These are phyloP conservation scores for Lentinula sp. DNA, from an alignment of 768 basidiomycete genomes.

Conservation along the genomic window DNA sequence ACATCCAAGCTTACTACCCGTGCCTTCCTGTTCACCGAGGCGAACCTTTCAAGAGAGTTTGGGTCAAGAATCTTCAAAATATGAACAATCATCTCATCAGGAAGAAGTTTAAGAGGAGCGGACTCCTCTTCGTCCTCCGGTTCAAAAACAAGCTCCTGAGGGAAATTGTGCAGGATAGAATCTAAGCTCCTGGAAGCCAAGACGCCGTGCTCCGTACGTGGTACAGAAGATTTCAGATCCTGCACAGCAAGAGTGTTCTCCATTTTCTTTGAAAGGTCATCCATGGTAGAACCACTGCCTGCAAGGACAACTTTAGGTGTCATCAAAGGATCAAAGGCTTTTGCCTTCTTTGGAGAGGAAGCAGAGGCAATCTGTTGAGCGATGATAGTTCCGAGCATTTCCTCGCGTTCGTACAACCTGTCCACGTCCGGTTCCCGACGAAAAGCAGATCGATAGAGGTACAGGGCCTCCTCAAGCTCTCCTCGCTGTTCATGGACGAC, in stretches of 20 bases:
- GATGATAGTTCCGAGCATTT: conserved; percentile 34
- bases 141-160: conserved; percentile 46
- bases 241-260: conserved; percentile 18
- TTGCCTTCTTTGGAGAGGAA: background rate
- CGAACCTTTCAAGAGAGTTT: conserved; percentile 73
- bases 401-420: conserved; percentile 55
- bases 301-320: conserved; percentile 1
- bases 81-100: conserved; percentile 69
- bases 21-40: conserved; percentile 63
- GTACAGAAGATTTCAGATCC: conserved; percentile 14
- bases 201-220: conserved; percentile 18
- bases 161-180: conserved; percentile 42
- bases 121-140: conserved; percentile 63
- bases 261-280: conserved; percentile 20
- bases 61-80: conserved; percentile 65
- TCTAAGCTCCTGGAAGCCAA: conserved; percentile 30
- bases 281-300: conserved; percentile 10
- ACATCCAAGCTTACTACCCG: conserved; percentile 66
- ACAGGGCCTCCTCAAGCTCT: conserved; percentile 68
- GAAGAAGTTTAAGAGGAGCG: conserved; percentile 51
- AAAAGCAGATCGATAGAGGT: conserved; percentile 76
- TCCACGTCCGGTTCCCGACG: conserved; percentile 74
- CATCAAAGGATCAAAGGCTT: background rate
- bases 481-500: conserved; percentile 69
- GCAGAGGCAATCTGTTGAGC: conserved; percentile 5